A percentile compares a stretch with the other conserved stretches of the same genome.
phyloP scores from a whole-genome alignment of 768 basidiomycete species.

The Mrakia hoshinonis region DNA sequence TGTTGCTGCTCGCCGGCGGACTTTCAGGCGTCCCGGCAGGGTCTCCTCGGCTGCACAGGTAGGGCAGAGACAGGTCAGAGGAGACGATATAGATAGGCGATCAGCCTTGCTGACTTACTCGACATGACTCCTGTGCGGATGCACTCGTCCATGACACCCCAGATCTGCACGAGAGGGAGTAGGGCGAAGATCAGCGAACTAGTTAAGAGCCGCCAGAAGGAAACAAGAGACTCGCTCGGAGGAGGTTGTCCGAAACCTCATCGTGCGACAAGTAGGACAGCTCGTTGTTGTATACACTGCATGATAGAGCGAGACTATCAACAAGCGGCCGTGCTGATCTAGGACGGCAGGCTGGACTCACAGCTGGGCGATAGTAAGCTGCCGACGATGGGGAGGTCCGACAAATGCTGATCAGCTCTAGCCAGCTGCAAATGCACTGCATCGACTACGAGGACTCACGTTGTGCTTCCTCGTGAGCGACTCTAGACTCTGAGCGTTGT shows the following conservation, averaged over 20 bases:
- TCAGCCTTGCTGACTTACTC: not conserved
- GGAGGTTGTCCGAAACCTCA: conserved; percentile 41
- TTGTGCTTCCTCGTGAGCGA: conserved; percentile 71
- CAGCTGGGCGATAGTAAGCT: conserved; percentile 86
- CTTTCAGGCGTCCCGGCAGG: conserved; percentile 74
- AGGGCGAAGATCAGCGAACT: not conserved
- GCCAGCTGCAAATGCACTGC: not conserved
- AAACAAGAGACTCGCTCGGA: not conserved
- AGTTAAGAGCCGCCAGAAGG: not conserved
- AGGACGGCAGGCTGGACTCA: not conserved
- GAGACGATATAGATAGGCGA: not conserved
- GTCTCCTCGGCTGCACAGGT: conserved; percentile 49
- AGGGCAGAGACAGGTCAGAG: not conserved
- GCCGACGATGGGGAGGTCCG: not conserved
- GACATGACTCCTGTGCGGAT: conserved; percentile 77
- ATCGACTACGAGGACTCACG: conserved; percentile 46
- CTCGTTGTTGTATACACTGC: conserved; percentile 75
- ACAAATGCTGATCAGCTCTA: conserved; percentile 11
- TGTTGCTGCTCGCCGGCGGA: conserved; percentile 75
- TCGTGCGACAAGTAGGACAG: conserved; percentile 64
- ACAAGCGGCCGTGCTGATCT: conserved; percentile 34
- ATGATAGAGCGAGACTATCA: not conserved
- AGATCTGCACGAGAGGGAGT: conserved; percentile 53
- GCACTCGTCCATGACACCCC: conserved; percentile 87
- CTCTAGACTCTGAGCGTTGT: conserved; percentile 64